phyloP scores from a whole-genome alignment of 768 basidiomycete genomes.

The Auricularia sp. region DNA sequence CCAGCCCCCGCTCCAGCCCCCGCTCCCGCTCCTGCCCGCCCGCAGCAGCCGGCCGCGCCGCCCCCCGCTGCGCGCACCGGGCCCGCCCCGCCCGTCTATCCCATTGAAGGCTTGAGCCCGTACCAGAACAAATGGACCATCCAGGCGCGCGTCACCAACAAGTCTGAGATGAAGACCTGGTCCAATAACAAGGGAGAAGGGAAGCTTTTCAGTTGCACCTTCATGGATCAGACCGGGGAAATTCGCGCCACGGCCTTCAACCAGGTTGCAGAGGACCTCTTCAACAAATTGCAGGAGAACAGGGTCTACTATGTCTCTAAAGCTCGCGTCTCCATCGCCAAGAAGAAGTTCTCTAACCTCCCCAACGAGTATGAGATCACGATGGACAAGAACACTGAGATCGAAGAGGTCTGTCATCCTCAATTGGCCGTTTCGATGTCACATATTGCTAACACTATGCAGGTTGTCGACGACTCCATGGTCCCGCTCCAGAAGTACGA shows the following conservation, averaged over 20 bases:
- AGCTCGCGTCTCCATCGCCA: conserved; percentile 87
- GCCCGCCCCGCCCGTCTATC: conserved; percentile 38
- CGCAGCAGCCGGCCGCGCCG: conserved; percentile 9
- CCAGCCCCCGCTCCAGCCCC: conserved; percentile 5
- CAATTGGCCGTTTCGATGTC: neutral
- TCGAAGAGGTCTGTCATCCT: conserved; percentile 58
- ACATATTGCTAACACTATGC: neutral
- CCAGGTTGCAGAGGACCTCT: conserved; percentile 68
- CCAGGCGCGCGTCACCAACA: conserved; percentile 85
- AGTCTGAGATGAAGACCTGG: conserved; percentile 83
- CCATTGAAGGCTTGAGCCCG: conserved; percentile 89
- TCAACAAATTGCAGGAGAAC: conserved; percentile 77
- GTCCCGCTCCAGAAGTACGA: conserved; percentile 78
- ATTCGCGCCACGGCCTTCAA: conserved; percentile 93
- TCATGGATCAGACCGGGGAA: conserved; percentile 92
- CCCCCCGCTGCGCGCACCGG: conserved; percentile 10
- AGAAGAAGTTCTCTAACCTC: conserved; percentile 90
- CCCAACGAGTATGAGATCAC: conserved; percentile 87
- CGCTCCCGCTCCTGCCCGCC: conserved; percentile 5
- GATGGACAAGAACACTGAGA: conserved; percentile 73
- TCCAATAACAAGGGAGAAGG: conserved; percentile 87
- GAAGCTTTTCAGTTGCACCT: conserved; percentile 82
- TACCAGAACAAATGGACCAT: conserved; percentile 99
- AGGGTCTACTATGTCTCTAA: conserved; percentile 89
- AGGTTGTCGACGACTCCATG: conserved; percentile 73